Percentiles rank a stretch among this genome's conserved stretches.
Conservation (phyloP, 2,329 filamentous ascomycete genomes). For the Blastomyces parvus region DNA sequence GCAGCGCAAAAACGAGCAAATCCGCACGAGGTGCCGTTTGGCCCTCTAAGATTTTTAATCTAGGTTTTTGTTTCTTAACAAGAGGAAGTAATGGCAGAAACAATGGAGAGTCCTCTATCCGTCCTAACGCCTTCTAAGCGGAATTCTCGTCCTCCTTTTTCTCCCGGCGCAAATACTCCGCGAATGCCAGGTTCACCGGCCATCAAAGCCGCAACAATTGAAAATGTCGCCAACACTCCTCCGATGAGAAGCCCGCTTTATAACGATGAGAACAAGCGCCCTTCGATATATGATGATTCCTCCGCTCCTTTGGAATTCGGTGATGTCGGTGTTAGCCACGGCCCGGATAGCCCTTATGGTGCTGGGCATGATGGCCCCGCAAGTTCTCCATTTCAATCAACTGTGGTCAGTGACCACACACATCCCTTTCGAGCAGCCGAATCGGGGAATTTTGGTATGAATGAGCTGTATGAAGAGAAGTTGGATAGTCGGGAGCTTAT, state of each 20-base stretch:
- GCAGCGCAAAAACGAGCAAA: neutral
- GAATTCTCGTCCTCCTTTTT: constrained; percentile 29
- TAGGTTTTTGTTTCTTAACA: too few species aligned
- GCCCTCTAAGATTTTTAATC: neutral
- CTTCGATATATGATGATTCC: neutral
- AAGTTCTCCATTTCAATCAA: constrained; percentile 31
- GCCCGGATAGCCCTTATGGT: neutral
- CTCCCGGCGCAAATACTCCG: constrained; percentile 1
- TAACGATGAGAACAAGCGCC: constrained; percentile 3
- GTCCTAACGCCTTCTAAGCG: constrained; percentile 35
- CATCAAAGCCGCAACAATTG: neutral
- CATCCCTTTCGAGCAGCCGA: neutral
- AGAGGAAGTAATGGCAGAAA: neutral
- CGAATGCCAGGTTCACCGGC: neutral
- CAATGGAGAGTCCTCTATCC: constrained; percentile 34
- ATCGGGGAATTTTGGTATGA: neutral
- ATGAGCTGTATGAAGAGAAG: constrained; percentile 1
- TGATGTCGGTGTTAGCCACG: neutral
- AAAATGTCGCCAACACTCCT: neutral
- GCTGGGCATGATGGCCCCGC: constrained; percentile 14
- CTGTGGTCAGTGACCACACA: constrained; percentile 18
- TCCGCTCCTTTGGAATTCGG: neutral
- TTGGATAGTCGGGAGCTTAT: constrained; percentile 6
- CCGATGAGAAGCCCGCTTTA: constrained; percentile 14
- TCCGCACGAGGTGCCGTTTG: neutral